Conservation (phyloP, 2,329 filamentous ascomycete species). For the Phialophora verrucosa region DNA sequence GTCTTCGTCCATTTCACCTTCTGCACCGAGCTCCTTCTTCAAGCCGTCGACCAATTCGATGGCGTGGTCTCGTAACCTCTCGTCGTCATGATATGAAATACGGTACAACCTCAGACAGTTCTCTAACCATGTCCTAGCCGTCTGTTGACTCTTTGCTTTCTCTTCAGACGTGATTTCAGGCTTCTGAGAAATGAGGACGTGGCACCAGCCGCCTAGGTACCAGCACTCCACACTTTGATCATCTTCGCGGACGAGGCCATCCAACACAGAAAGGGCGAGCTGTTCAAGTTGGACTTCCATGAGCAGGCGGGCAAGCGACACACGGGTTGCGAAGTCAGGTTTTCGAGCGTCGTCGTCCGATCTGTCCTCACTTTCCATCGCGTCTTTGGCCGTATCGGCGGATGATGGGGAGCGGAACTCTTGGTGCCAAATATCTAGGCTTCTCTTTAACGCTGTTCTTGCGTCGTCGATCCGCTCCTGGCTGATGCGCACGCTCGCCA, state of each 20-base stretch:
- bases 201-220: slow-evolving; percentile 95
- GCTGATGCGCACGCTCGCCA: slow-evolving; percentile 91
- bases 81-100: slow-evolving; percentile 73
- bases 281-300: slow-evolving; percentile 89
- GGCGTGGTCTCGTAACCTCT: slow-evolving; percentile 52
- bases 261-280: slow-evolving; percentile 82
- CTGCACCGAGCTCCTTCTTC: slow-evolving; percentile 67
- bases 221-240: slow-evolving; percentile 94
- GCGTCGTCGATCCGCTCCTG: slow-evolving; percentile 82
- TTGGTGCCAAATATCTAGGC: slow-evolving; percentile 77
- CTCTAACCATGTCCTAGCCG: slow-evolving; percentile 74
- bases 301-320: slow-evolving; percentile 81
- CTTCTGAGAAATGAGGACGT: slow-evolving; percentile 69
- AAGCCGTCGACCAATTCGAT: slow-evolving; percentile 58
- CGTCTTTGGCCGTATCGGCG: slow-evolving; percentile 62
- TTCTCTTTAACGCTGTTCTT: slow-evolving; percentile 74
- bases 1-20: slow-evolving; percentile 62
- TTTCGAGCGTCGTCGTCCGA: not conserved
- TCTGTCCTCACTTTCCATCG: not conserved
- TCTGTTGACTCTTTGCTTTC: slow-evolving; percentile 51
- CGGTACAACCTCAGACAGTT: slow-evolving; percentile 81
- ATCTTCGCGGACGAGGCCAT: slow-evolving; percentile 83
- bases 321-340: slow-evolving; percentile 83
- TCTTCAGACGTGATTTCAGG: slow-evolving; percentile 45
- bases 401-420: slow-evolving; percentile 69